These are phyloP conservation scores for Candida fluviatilis DNA, from an alignment of 805 yeast species.

Conservation along the genomic window DNA sequence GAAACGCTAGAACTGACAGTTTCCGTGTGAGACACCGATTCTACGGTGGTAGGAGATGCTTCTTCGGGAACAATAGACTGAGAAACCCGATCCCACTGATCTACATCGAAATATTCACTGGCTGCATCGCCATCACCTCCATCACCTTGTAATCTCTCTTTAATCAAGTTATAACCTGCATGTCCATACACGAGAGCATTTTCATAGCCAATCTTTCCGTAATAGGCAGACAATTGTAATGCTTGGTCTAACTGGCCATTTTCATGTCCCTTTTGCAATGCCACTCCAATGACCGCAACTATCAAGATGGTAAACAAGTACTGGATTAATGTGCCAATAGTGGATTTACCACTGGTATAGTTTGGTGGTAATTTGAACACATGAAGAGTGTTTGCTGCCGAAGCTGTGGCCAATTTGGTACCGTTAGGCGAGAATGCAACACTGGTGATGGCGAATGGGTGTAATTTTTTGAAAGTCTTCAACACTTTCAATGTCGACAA, in stretches of 20 bases:
- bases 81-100: too few relatives aligned
- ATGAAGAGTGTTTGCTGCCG: slow-evolving; percentile 72
- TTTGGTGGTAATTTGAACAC: slow-evolving; percentile 57
- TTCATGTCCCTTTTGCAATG: slow-evolving; percentile 31
- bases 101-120: slow-evolving; percentile 15
- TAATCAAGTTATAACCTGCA: slow-evolving; percentile 21
- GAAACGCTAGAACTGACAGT: neutral
- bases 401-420: slow-evolving; percentile 60
- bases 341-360: slow-evolving; percentile 38
- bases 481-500: slow-evolving; percentile 48
- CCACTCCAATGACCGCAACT: slow-evolving; percentile 27
- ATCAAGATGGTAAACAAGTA: slow-evolving; percentile 31
- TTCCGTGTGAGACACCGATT: neutral
- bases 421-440: slow-evolving; percentile 70
- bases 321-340: slow-evolving; percentile 29
- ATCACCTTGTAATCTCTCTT: slow-evolving; percentile 23
- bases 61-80: too few relatives aligned
- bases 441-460: slow-evolving; percentile 73
- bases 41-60: neutral
- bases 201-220: slow-evolving; percentile 17
- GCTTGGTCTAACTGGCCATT: slow-evolving; percentile 29
- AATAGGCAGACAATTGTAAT: slow-evolving; percentile 13
- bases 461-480: slow-evolving; percentile 56
- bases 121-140: slow-evolving; percentile 20
- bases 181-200: slow-evolving; percentile 22